Evolutionary conservation across 495 filamentous ascomycete species (phyloP), one percentile per base, ranked within the genome.

Genomic region (Tuber magnatum): DNA sequence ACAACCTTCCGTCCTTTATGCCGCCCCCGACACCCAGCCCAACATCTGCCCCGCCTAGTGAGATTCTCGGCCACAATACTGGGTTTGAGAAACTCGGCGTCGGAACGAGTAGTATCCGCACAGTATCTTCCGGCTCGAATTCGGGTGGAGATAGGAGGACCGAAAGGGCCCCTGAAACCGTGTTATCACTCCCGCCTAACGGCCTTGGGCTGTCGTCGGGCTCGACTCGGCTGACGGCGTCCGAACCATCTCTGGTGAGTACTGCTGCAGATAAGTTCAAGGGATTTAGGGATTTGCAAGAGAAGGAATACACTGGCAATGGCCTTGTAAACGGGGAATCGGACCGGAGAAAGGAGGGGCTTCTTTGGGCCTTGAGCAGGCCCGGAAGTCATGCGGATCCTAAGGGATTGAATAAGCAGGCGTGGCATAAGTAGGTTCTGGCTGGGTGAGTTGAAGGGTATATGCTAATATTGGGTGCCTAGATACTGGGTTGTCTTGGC

Each of bases 401-500:
- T 5, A 93, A 94, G 78, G 93, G 92, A 10, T 87, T 99, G 72
- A 97, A 97, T 82, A 97, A 98, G 81, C 93, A 95, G 83, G 94
- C 93, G 72, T 99, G 95, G 96, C 95, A 99, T 81, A 99, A 99
- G 94, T 99, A 90, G 83, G 92, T 89, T 89, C 70, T 42, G 48
- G 39, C 46, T 22, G 46, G 69, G 12, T n/a, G 38, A 71, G 7
- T 44, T 68, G 41, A 35, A 48, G 51, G 35, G 32, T 65, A n/a
- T 73, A 38, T 73, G 40, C 65, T 77, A 14, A 76, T 77, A 75
- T 77, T 56, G 35, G 35, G 51, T 40, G 41, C 72, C 16, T 77
- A 97, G 94, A 81, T 98, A 97, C 83, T 99, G 95, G 95, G 94
- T 99, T 77, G 96, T 98, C 2, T 87, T 98, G 24, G 95, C 98